phyloP scores from a whole-genome alignment of 768 basidiomycete genomes.

The Suillus brevipes region DNA sequence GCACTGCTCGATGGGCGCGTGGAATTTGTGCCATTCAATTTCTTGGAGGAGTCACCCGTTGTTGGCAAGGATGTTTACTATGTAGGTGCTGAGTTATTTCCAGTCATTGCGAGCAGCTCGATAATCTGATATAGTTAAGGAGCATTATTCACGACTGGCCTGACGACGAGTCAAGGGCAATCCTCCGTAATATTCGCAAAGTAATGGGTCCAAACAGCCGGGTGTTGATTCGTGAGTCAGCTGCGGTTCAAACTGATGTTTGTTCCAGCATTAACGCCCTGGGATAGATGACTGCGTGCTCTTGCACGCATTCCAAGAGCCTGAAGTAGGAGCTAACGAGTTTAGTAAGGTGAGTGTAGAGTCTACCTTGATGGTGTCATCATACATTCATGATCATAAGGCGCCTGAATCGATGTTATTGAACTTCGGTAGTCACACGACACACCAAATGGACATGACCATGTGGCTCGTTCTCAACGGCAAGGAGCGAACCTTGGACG shows the following conservation, averaged over 20 bases:
- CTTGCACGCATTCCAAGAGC: constrained; percentile 13
- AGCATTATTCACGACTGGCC: constrained; percentile 39
- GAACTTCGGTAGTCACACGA: not conserved
- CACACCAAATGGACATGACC: not conserved
- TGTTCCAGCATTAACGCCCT: not conserved
- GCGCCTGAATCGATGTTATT: constrained; percentile 48
- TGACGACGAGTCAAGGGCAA: constrained; percentile 30
- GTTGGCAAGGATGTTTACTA: constrained; percentile 26
- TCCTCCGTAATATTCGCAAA: constrained; percentile 30
- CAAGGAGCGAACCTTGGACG: not conserved
- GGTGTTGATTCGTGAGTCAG: constrained; percentile 36
- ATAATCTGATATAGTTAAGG: constrained; percentile 19
- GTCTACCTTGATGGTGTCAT: not conserved
- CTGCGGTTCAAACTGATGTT: not conserved
- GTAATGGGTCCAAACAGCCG: constrained; percentile 32
- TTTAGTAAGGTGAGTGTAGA: not conserved
- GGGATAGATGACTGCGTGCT: constrained; percentile 23
- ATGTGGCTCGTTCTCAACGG: not conserved
- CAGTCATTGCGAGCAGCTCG: not conserved
- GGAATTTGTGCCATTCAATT: constrained; percentile 21
- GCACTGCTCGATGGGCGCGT: constrained; percentile 19
- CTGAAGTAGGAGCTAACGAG: not conserved
- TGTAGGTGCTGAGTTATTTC: constrained; percentile 12
- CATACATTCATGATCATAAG: constrained; percentile 14
- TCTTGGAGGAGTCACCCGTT: constrained; percentile 20